These are phyloP conservation scores for Salisapilia sapeloensis DNA, from an alignment of 352 stramenopile genomes.

Conservation along the genomic window DNA sequence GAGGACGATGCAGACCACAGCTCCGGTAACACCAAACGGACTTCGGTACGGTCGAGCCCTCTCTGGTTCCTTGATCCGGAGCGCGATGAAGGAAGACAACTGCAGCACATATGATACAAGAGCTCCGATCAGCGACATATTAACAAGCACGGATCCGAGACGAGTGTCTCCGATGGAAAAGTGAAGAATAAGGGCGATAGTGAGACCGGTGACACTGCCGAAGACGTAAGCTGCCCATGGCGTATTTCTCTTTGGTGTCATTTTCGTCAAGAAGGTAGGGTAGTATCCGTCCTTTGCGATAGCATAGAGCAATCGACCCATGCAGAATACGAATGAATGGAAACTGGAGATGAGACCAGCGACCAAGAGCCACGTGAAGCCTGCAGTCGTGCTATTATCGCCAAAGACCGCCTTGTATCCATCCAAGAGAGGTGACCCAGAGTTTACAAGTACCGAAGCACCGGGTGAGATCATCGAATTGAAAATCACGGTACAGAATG, in stretches of 20 bases:
- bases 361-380: constrained; percentile 47
- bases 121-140: constrained; percentile 33
- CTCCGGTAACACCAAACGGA: constrained; percentile 31
- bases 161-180: constrained; percentile 37
- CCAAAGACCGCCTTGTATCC: constrained; percentile 62
- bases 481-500: constrained; percentile 35
- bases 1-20: constrained; percentile 24
- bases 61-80: constrained; percentile 27
- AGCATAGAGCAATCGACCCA: constrained; percentile 35
- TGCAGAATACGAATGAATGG: constrained; percentile 61
- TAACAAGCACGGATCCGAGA: constrained; percentile 45
- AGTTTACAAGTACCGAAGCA: constrained; percentile 12
- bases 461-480: constrained; percentile 35
- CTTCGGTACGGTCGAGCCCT: constrained; percentile 30
- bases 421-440: constrained; percentile 22
- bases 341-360: constrained; percentile 38
- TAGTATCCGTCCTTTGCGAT: constrained; percentile 47
- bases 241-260: constrained; percentile 19
- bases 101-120: constrained; percentile 55
- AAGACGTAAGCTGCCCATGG: constrained; percentile 23
- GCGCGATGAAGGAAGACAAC: constrained; percentile 35
- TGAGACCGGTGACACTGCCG: constrained; percentile 16
- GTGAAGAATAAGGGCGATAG: constrained; percentile 28
- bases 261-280: constrained; percentile 29
- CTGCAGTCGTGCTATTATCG: constrained; percentile 31